These are phyloP conservation scores for Trypanosoma melophagium DNA, from an alignment of 208 protist species.

Conservation along the genomic window DNA sequence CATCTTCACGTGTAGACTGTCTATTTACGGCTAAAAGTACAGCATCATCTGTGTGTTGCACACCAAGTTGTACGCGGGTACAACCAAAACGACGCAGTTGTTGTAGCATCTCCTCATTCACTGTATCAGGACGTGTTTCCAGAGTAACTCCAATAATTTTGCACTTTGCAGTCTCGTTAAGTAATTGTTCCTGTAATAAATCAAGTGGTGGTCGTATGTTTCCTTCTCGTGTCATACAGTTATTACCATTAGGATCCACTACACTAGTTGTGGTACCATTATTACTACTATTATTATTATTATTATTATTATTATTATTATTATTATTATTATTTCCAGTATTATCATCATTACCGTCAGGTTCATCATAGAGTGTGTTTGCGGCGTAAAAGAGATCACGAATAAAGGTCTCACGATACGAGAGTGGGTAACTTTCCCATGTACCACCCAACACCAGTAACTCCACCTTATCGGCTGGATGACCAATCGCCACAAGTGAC, in stretches of 20 bases:
- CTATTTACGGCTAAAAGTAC: slow-evolving; percentile 93
- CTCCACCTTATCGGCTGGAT: slow-evolving; percentile 96
- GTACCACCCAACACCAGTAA: slow-evolving; percentile 99
- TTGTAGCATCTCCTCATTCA: slow-evolving; percentile 92
- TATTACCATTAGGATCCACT: no score
- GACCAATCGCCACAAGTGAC: slow-evolving; percentile 83
- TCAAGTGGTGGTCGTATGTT: slow-evolving; percentile 51
- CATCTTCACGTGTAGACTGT: slow-evolving; percentile 94
- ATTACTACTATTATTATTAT: no score
- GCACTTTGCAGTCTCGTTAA: slow-evolving; percentile 90
- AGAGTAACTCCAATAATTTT: slow-evolving; percentile 99
- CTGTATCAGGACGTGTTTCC: slow-evolving; percentile 98
- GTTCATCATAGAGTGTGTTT: slow-evolving; percentile 70
- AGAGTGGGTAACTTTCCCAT: slow-evolving; percentile 96
- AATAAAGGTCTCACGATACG: slow-evolving; percentile 92
- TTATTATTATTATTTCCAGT: neutral
- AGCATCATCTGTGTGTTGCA: slow-evolving; percentile 98
- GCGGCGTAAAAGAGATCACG: slow-evolving; percentile 91
- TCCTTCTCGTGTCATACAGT: neutral
- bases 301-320: no score
- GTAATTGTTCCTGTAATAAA: slow-evolving; percentile 83
- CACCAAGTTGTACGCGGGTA: slow-evolving; percentile 98
- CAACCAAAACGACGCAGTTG: slow-evolving; percentile 92
- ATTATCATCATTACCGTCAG: slow-evolving; percentile 6
- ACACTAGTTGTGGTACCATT: no score